Base-by-base conservation (phyloP, 2,329 filamentous ascomycete species). In the Aspergillus fijiensis region DNA sequence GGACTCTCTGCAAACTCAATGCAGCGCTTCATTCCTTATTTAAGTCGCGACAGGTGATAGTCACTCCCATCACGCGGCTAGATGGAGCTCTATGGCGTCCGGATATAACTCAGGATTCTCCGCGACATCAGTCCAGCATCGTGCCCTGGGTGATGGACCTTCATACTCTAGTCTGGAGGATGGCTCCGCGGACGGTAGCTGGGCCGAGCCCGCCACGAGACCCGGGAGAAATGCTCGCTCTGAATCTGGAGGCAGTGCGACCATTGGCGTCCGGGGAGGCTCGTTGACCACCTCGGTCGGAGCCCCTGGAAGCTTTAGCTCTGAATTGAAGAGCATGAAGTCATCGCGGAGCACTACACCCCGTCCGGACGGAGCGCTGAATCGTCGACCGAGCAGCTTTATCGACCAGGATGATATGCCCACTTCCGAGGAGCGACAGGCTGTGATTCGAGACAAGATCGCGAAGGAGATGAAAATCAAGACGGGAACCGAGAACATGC, bases 401-500 rank as follows among this genome's bases (percentile, higher is more conserved):
- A 77, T 82, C 29, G 88, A 89, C 57, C 88, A 91, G 66, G 86
- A 87, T 56, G 85, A 86, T 60, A 76, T 70, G 67, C 80, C 67
- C 63, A 83, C 82, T 10, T 83, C 87, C 14, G 92, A 96, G 74
- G 87, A 92, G 76, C 85, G 87, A 47, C 87, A 96, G 69, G 85
- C 87, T 23, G 82, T 86, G 55, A 84, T 97, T 63, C 88, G 89
- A 70, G 93, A 97, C 69, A 86, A 89, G 71, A 89, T 99, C 65
- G 94, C 92, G 67, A 94, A 96, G 70, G 96, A 99, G 79, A 88
- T 93, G 79, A 98, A 98, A 82, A 98, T 99, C 74, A 97, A 96
- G 77, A 90, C 94, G 70, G 95, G 95, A 21, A 97, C 94, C 60
- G 95, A 99, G 81, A 99, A 99, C 74, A 88, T 99, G 85, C 82